Base-by-base conservation (phyloP, 2,329 filamentous ascomycete genomes). In the Aphanoascus verrucosus region DNA sequence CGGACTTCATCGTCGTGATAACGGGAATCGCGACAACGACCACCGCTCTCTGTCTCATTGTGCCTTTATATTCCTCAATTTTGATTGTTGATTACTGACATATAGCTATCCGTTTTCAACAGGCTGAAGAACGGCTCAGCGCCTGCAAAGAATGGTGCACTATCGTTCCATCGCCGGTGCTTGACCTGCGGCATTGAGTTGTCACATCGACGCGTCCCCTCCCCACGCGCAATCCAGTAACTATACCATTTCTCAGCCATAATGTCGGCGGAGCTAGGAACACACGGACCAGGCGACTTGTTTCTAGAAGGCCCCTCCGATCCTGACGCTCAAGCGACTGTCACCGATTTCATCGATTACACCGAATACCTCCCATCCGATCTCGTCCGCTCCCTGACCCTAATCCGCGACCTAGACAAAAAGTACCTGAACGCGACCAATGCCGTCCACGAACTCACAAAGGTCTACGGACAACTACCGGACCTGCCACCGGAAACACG, bases 341-440 rank as follows among this genome's bases (percentile, higher is more conserved):
- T 84, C 44, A 82, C 80, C 58, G 81, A 84, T 65, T 84, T 81
- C 66, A 77, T 83, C 55, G 80, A 83, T 66, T 84, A 84, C 68
- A 84, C 81, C 57, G 81, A 84, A 68, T 83, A 82, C 72, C 81
- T 83, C 54, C 81, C 81, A 34, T 79, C 81, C 8, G 81, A 84
- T 64, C 71, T 84, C 20, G 74, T 77, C 55, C 80, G 81, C 61
- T 83, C 81, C 57, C 69, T 84, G 52, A 80, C 77, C 49, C 72
- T 84, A 54, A 82, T 84, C 61, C 73, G 74, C 58, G 69, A 70
- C 54, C 65, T 75, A 50, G 72, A 74, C 55, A 67, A 74, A 56
- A 68, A 68, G 41, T 74, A 74, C 55, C 57, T 73, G 7, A 64
- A 69, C 45, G 68, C 69, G 43, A 62, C 72, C 32, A 67, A 70